Conservation (phyloP, 352 stramenopile genomes). For the Phytophthora europaea region DNA sequence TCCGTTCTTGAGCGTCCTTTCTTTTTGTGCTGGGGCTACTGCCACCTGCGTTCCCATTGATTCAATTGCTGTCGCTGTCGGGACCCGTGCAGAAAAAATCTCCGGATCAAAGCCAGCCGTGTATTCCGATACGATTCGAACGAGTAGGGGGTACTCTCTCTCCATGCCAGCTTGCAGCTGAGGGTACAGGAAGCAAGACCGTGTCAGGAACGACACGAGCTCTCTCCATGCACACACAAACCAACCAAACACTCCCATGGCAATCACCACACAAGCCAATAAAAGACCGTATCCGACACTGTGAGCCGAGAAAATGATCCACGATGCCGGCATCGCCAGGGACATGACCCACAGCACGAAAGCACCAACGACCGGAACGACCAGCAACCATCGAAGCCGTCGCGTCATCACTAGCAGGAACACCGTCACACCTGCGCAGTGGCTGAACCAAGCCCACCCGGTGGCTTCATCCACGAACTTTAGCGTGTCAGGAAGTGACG, state of each 20-base stretch:
- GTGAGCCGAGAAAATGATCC: slow-evolving; percentile 89
- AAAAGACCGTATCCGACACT: slow-evolving; percentile 81
- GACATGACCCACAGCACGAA: slow-evolving; percentile 86
- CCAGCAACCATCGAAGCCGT: slow-evolving; percentile 75
- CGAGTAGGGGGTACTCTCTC: slow-evolving; percentile 79
- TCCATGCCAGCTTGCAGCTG: slow-evolving; percentile 81
- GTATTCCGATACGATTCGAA: slow-evolving; percentile 88
- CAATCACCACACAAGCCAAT: slow-evolving; percentile 77
- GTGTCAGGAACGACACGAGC: slow-evolving; percentile 83
- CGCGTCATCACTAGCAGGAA: slow-evolving; percentile 84
- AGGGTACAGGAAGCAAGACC: slow-evolving; percentile 85
- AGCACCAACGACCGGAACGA: slow-evolving; percentile 71
- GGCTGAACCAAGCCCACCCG: slow-evolving; percentile 89
- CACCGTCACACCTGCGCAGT: slow-evolving; percentile 80
- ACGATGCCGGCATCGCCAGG: slow-evolving; percentile 75
- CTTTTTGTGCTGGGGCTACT: neutral
- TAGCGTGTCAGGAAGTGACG: slow-evolving; percentile 79
- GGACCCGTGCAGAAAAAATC: slow-evolving; percentile 60
- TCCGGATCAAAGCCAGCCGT: slow-evolving; percentile 82
- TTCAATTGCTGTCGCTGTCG: slow-evolving; percentile 34
- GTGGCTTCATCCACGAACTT: slow-evolving; percentile 90
- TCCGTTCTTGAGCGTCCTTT: neutral
- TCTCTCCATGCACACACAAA: slow-evolving; percentile 84
- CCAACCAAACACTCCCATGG: slow-evolving; percentile 84
- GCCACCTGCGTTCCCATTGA: slow-evolving; percentile 23